Base-by-base conservation (phyloP, 176 grass and related monocot species). In the Olyra latifolia region DNA sequence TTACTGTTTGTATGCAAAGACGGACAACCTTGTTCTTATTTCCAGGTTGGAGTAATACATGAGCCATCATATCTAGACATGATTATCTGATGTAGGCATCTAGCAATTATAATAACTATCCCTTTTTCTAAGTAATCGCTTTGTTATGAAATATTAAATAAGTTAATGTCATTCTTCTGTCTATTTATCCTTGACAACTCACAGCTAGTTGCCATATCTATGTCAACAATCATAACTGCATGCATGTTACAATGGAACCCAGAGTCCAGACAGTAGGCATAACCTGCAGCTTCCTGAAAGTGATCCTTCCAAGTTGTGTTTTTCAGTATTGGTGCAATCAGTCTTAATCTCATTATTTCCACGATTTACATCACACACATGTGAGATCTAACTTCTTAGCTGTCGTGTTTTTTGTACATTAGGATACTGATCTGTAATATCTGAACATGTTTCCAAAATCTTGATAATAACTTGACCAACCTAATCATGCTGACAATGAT, bases 201-300 rank as follows among this genome's bases (percentile, higher is more conserved):
- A 23, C 57, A 61, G 66, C 79, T 17, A 47, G 27, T 61, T 81
- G 17, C 66, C 38, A n/a, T 23, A 9, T 47, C 59, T 5, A 19
- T 81, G 66, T 81, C 54, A 61, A 42, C 27, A 59, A 44, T 57
- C 3, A 41, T 57, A 44, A 44, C 35, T 25, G 19, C 54, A 13
- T 20, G 40, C 28, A 32, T 71, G 7, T 39, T 77, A 30, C 41
- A 46, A 30, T 32, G 57, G 20, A 50, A 10, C 10, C 30, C 43
- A 78, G 59, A 62, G 40, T 69, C 39, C 17, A 19, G 16, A 49
- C 43, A 82, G 43, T 22, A 62, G 19, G 55, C 35, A 44, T 16
- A 72, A 45, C 25, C 29, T 48, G 42, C 43, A 72, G 42, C 56
- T 49, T 72, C 56, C 5, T 72, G 56, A 72, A 72, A 82, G 44